Base-by-base conservation (phyloP, 2,329 filamentous ascomycete genomes). In the Stemphylium beticola region DNA sequence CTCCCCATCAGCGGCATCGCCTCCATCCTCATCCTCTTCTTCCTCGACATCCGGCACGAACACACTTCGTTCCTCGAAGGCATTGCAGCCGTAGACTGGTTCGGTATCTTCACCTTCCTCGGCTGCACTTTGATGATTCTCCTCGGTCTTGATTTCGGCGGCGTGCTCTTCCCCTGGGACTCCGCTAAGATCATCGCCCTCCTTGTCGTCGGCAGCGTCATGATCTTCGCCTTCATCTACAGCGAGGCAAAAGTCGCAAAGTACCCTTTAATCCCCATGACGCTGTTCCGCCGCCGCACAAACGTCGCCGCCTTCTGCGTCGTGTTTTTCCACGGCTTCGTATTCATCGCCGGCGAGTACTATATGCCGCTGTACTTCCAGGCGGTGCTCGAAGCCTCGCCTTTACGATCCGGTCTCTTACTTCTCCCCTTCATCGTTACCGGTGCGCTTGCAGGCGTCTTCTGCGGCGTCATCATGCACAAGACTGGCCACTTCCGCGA, bases 331-430 rank as follows among this genome's bases (percentile, higher is more conserved):
- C 81, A 84, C 60, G 77, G 78, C 12, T 81, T 82, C 59, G 79
- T 71, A 14, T 73, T 74, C 57, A 74, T 89, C 36, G 84, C 82
- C 0, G 81, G 81, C 1, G 83, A 86, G 44, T 92, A 90, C 73
- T 92, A 89, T 65, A 78, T 92, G 22, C 90, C 90, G 0, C 79
- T 92, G 0, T 92, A 88, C 74, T 87, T 91, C 49, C 90, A 93
- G 69, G 82, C 86, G 2, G 88, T 87, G 0, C 81, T 87, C 2
- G 81, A 81, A 45, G 84, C 84, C 1, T 81, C 81, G 0, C 85
- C 87, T 0, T 76, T 89, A 31, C 77, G 78, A n/a, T 89, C 85
- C 0, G 81, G 81, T 64, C 61, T 88, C 0, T 81, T 88, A 11
- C 78, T 89, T 2, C 77, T 91, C 0, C 87, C 89, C 0, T 82